Conservation (phyloP, 2,329 filamentous ascomycete genomes). For the Cytospora chrysosperma region DNA sequence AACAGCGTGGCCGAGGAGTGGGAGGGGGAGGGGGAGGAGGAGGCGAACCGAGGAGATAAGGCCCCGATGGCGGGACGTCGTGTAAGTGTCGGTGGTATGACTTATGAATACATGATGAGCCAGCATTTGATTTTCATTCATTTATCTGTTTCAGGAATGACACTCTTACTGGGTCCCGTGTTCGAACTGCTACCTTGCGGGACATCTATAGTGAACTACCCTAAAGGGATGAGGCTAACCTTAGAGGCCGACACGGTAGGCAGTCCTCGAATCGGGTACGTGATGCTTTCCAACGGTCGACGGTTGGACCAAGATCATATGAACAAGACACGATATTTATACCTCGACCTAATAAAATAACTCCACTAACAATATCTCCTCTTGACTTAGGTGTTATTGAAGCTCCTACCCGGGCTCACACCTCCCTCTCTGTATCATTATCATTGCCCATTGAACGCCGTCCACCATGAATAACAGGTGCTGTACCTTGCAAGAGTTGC, state of each 20-base stretch:
- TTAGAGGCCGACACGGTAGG: too few relatives aligned
- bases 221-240: not conserved
- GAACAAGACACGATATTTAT: not conserved
- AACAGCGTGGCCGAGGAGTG: conserved; percentile 13
- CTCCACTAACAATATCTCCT: not conserved
- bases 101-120: not conserved
- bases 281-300: not conserved
- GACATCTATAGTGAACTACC: not conserved
- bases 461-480: conserved; percentile 4
- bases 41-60: not conserved
- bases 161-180: too few relatives aligned
- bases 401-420: not conserved
- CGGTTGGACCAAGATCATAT: not conserved
- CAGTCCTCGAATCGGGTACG: too few relatives aligned
- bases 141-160: too few relatives aligned
- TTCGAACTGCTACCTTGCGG: too few relatives aligned
- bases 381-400: not conserved
- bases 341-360: conserved; percentile 6
- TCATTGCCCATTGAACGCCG: conserved; percentile 17
- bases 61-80: not conserved
- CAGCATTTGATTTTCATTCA: not conserved
- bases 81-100: not conserved
- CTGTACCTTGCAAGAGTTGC: not conserved
- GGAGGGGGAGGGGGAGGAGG: not conserved
- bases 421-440: not conserved